phyloP scores from a whole-genome alignment of 192 early-diverging fungal genomes.

The Spizellomyces punctatus region DNA sequence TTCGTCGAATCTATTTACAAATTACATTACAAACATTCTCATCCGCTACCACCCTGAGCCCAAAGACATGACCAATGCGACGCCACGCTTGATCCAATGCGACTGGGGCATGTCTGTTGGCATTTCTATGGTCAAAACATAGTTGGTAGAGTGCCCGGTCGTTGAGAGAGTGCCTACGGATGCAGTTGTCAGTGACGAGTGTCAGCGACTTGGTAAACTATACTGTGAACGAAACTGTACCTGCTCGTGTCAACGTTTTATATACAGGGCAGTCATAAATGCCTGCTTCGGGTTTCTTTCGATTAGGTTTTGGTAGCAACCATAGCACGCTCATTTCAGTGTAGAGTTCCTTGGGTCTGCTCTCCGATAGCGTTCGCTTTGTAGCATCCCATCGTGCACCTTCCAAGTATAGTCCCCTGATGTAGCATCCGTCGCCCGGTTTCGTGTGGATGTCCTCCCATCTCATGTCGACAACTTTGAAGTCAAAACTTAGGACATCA shows the following conservation, averaged over 20 bases:
- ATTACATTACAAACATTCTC: background rate
- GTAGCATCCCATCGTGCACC: constrained; percentile 61
- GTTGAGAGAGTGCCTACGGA: constrained; percentile 44
- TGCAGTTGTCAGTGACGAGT: background rate
- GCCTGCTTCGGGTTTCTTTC: constrained; percentile 51
- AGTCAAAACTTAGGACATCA: constrained; percentile 59
- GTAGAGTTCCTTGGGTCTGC: constrained; percentile 60
- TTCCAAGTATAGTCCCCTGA: constrained; percentile 61
- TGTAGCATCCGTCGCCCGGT: constrained; percentile 61
- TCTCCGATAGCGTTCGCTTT: constrained; percentile 44
- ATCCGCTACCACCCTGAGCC: constrained; percentile 25
- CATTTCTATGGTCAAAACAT: constrained; percentile 62
- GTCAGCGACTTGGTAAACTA: background rate
- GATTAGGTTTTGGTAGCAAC: constrained; percentile 58
- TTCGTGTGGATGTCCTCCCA: constrained; percentile 57
- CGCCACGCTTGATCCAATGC: constrained; percentile 63
- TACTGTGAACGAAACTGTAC: constrained; percentile 20
- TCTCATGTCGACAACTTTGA: constrained; percentile 54
- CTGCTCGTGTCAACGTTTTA: constrained; percentile 61
- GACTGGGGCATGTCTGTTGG: constrained; percentile 52
- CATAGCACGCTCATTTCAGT: constrained; percentile 64
- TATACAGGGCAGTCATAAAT: constrained; percentile 67
- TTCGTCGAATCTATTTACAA: background rate
- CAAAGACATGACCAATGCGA: constrained; percentile 50
- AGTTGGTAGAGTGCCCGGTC: constrained; percentile 65